These are phyloP conservation scores for Gossypium herbaceum DNA, from an alignment of 345 rosid species.

Conservation along the genomic window DNA sequence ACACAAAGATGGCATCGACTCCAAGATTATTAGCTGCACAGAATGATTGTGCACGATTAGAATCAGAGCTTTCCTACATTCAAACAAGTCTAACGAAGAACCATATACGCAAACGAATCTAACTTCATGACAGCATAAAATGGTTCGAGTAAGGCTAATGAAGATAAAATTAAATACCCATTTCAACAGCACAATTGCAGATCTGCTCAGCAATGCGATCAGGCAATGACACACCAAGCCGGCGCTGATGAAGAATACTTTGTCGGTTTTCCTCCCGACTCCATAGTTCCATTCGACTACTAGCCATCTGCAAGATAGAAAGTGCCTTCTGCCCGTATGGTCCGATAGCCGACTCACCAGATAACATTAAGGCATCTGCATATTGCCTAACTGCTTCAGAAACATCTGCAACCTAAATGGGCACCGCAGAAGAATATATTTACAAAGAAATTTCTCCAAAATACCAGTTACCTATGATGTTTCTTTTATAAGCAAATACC, in stretches of 20 bases:
- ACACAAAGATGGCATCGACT: constrained; percentile 65
- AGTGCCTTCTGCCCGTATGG: constrained; percentile 58
- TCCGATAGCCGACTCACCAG: constrained; percentile 77
- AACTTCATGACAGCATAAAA: neutral
- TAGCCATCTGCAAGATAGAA: constrained; percentile 49
- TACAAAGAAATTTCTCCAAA: neutral
- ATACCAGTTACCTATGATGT: neutral
- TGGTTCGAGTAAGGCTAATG: neutral
- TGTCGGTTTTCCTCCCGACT: constrained; percentile 44
- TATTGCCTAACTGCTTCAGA: constrained; percentile 69
- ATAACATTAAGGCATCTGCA: constrained; percentile 71
- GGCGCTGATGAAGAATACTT: constrained; percentile 25
- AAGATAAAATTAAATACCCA: constrained; percentile 37
- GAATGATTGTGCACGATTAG: constrained; percentile 3
- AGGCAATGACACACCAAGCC: constrained; percentile 41
- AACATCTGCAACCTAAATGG: constrained; percentile 62
- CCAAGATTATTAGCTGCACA: constrained; percentile 58
- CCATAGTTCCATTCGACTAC: constrained; percentile 62
- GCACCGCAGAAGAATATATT: constrained; percentile 11
- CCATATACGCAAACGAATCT: neutral
- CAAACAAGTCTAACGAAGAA: no score
- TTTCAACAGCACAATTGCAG: constrained; percentile 61
- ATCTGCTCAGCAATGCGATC: constrained; percentile 64
- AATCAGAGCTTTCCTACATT: neutral
- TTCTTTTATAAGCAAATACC: neutral